Base-by-base conservation (phyloP, 164 flowering plant genomes). In the Tinospora cordifolia region DNA sequence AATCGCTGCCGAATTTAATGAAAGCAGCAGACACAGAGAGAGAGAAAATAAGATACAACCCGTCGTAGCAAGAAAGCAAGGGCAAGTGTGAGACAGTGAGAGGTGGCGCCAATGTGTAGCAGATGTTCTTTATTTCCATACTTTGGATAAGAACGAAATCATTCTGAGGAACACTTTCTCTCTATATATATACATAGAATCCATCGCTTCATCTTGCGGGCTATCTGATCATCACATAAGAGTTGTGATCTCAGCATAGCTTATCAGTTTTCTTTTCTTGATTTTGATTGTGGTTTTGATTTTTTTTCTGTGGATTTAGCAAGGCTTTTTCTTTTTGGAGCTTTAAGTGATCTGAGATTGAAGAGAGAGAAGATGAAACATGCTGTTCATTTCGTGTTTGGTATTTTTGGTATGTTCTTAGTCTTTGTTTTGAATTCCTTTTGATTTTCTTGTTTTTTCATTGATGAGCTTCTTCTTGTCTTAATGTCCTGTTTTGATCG, bases 321-420 rank as follows among this genome's bases (percentile, higher is more conserved):
- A n/a, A 24, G 14, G 17, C 22, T 47, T 21, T n/a, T 22, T 77
- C 27, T 62, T 22, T 77, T 34, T 62, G 66, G 44, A 15, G 67
- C n/a, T 22, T 51, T n/a, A 3, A 47, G 17, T 46, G 11, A n/a
- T 15, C 26, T 17, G 2, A n/a, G 62, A 65, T 8, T 9, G 62
- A 58, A 12, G 26, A 13, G 40, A 30, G 67, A 51, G 70, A 49
- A 65, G 44, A 79, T 84, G 88, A 77, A 17, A 2, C 4, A 81
- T 41, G 62, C 77, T 62, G 51, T 73, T 68, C 92, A 87, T 75
- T 84, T 87, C 81, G 17, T 86, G 64, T 85, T 89, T 68, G 95
- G 95, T 12, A 71, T 89, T 76, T 82, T 85, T 21, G 94, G 94
- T 87, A 76, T 34, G 86, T 77, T 69, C 71, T 24, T n/a, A 0